Conservation (phyloP, 352 stramenopile genomes). For the Phytophthora niederhauseri region DNA sequence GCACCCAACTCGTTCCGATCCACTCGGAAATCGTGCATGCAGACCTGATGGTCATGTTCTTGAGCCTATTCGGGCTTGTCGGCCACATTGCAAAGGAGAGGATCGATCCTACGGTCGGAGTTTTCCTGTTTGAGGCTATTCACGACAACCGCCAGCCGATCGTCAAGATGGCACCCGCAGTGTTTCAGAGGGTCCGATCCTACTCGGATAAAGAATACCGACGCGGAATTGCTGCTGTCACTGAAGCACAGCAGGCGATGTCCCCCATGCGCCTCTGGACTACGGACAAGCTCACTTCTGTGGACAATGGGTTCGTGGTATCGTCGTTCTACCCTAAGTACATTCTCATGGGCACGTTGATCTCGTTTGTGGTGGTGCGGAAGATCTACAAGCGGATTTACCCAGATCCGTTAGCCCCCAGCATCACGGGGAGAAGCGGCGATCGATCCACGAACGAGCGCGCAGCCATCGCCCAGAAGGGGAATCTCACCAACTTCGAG, state of each 20-base stretch:
- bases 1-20: constrained; percentile 32
- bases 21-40: constrained; percentile 42
- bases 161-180: constrained; percentile 23
- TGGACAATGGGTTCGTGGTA: constrained; percentile 33
- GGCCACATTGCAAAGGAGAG: constrained; percentile 34
- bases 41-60: constrained; percentile 49
- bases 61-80: constrained; percentile 33
- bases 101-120: constrained; percentile 32
- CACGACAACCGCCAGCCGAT: constrained; percentile 35
- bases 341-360: constrained; percentile 30
- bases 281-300: constrained; percentile 28
- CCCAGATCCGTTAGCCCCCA: constrained; percentile 33
- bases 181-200: constrained; percentile 15
- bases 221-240: constrained; percentile 36
- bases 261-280: constrained; percentile 41
- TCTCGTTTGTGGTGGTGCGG: constrained; percentile 27
- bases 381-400: constrained; percentile 38
- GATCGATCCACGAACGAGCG: constrained; percentile 37
- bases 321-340: constrained; percentile 38
- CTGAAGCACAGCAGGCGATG: constrained; percentile 24
- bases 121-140: constrained; percentile 33
- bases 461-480: constrained; percentile 29
- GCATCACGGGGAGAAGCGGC: constrained; percentile 27
- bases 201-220: constrained; percentile 37
- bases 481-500: constrained; percentile 48